Conservation (phyloP, 2,329 filamentous ascomycete species). For the Fusarium odoratissimum region DNA sequence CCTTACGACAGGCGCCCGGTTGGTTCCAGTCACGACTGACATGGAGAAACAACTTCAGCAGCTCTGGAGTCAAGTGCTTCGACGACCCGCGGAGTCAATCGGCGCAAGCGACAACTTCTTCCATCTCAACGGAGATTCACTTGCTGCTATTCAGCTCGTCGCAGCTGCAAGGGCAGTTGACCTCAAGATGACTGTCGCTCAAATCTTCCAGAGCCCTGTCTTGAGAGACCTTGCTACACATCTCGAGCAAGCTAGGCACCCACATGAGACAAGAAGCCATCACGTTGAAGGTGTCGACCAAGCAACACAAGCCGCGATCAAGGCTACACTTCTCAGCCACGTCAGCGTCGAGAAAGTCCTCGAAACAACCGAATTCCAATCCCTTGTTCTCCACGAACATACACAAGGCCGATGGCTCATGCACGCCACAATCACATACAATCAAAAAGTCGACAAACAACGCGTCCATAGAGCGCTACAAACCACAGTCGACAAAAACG, state of each 20-base stretch:
- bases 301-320: accelerated
- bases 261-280: accelerated
- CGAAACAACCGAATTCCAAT: not conserved
- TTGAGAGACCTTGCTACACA: not conserved
- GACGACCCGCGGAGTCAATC: not conserved
- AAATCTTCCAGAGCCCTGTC: not conserved
- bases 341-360: not conserved
- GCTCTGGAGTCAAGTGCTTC: not conserved
- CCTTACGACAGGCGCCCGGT: not conserved
- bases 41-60: not conserved
- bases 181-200: not conserved
- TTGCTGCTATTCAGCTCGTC: not conserved
- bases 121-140: not conserved
- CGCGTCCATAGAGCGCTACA: not conserved
- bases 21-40: not conserved
- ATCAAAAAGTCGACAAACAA: not conserved
- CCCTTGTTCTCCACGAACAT: not conserved
- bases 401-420: not conserved
- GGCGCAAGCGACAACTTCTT: not conserved
- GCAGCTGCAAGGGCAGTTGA: not conserved
- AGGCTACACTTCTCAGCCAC: accelerated
- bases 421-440: not conserved
- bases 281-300: not conserved
- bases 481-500: not conserved
- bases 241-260: accelerated